Base-by-base conservation (phyloP, 1,284 basidiomycete genomes). In the Malassezia sp. region DNA sequence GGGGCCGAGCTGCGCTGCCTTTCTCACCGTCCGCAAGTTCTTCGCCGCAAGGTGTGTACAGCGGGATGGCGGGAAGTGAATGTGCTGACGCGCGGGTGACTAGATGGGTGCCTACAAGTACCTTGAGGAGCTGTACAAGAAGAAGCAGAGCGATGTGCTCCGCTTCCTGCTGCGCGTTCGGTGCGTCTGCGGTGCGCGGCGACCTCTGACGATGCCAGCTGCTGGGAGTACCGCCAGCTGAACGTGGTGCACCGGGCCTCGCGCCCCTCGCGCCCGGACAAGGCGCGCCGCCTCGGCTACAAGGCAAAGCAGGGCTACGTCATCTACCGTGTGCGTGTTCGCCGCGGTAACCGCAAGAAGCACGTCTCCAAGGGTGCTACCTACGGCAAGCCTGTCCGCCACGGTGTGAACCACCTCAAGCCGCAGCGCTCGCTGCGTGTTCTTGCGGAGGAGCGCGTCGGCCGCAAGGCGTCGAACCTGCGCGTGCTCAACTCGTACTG, bases 251-350 rank as follows among this genome's bases (percentile, higher is more conserved):
- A 96, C 79, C 85, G 91, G 59, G 90, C 90, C 47, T 88, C 89
- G 57, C 85, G 91, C 56, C 91, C 91, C 49, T 96, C 91, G 46
- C 86, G 93, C 72, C 93, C 90, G 48, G 91, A 97, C 79, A 97
- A 96, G 80, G 91, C 91, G 60, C 86, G 91, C 74, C 85, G 90
- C 63, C 79, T 99, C 56, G 91, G 91, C 49, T 99, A 97, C 83
- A 97, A 95, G 71, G 87, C 93, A 73, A 97, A 97, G 81, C 93
- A 99, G 76, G 93, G 93, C 69, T 99, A 88, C 74, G 84, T 97
- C 55, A 76, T 99, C 76, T 97, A 97, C 79, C 88, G 93, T 65
- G 78, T 97, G 68, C 87, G 91, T 63, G 91, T 99, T 60, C 83
- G 93, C 71, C 82, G 91, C 61, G 93, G 93, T 74, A 95, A 96